These are phyloP conservation scores for Colletotrichum melonis DNA, from an alignment of 2,329 filamentous ascomycete species.

Conservation along the genomic window DNA sequence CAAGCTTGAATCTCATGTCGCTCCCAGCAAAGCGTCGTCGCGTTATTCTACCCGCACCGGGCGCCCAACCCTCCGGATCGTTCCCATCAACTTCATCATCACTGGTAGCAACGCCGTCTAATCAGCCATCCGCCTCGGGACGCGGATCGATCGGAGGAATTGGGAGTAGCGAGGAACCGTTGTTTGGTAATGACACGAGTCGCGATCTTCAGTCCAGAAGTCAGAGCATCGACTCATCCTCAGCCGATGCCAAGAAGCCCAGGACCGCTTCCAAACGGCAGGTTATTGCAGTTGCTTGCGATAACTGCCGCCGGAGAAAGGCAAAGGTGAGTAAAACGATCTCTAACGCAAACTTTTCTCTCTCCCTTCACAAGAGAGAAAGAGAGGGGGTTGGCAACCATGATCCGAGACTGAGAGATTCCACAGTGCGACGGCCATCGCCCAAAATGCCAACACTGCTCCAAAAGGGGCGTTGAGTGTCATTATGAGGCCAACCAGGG, in stretches of 20 bases:
- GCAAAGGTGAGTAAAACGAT: constrained; percentile 23
- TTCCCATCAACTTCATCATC: not conserved
- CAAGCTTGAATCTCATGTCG: constrained; percentile 13
- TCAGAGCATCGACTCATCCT: constrained; percentile 23
- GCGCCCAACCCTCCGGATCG: not conserved
- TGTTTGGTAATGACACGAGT: not conserved
- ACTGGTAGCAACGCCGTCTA: not conserved
- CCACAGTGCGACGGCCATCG: constrained; percentile 30
- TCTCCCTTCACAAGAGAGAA: not conserved
- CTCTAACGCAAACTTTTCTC: not conserved
- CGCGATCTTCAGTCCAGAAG: constrained; percentile 1
- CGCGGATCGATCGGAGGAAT: not conserved
- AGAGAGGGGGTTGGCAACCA: not conserved
- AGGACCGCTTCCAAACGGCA: constrained; percentile 24
- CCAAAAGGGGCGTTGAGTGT: constrained; percentile 26
- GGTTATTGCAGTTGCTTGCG: constrained; percentile 32
- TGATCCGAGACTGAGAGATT: not conserved
- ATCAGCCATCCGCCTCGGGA: not conserved
- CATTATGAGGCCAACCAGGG: constrained; percentile 34
- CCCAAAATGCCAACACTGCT: constrained; percentile 33
- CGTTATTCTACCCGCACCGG: constrained; percentile 28
- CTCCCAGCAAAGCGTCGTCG: constrained; percentile 30
- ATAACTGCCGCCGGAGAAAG: constrained; percentile 30
- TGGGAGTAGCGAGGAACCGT: not conserved
- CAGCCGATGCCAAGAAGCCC: constrained; percentile 15